Conservation (phyloP, 441 rosid species). For the Euphorbia celastroides region DNA sequence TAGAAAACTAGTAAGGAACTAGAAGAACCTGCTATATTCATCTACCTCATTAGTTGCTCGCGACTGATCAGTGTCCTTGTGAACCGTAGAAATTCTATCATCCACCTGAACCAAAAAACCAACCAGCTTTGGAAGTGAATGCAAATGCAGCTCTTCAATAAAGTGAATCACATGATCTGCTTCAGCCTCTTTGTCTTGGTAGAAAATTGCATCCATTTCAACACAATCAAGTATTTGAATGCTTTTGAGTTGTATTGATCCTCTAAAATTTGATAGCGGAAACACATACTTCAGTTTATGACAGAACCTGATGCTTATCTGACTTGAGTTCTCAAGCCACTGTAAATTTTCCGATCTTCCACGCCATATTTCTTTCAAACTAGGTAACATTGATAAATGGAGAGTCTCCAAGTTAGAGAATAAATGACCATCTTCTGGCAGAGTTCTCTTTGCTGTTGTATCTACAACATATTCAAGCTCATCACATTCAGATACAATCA, state of each 20-base stretch:
- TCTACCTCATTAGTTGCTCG: neutral
- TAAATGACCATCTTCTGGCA: neutral
- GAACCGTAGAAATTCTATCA: neutral
- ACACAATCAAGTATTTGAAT: neutral
- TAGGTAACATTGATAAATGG: neutral
- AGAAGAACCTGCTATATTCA: neutral
- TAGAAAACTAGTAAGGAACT: neutral
- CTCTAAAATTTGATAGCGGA: neutral
- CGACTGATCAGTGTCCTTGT: neutral
- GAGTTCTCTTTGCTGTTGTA: neutral
- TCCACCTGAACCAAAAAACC: neutral
- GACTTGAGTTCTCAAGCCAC: neutral
- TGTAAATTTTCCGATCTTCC: neutral
- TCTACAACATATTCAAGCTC: slow-evolving; percentile 32
- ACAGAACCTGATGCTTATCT: slow-evolving; percentile 2
- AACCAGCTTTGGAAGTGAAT: neutral
- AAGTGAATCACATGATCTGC: neutral
- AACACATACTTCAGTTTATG: neutral
- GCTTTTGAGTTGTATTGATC: neutral
- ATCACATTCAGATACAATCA: slow-evolving; percentile 18
- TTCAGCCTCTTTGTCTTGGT: neutral
- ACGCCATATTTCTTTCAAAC: neutral
- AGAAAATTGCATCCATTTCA: neutral
- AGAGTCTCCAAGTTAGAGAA: neutral
- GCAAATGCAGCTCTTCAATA: neutral